Evolutionary conservation across 441 rosid genomes (phyloP), one percentile per base, ranked within the genome.

Genomic region (Croton setiger): DNA sequence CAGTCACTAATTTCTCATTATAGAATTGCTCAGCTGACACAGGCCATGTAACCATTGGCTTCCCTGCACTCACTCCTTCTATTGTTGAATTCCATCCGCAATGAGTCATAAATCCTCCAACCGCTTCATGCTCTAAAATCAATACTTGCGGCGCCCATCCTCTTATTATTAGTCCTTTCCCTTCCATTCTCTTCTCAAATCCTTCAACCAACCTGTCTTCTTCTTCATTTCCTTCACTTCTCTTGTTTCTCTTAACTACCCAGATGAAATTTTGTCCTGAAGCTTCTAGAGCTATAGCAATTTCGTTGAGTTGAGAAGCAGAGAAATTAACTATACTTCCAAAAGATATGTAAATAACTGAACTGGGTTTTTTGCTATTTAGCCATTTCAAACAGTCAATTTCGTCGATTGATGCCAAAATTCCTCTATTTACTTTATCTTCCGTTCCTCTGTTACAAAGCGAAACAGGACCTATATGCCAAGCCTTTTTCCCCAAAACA

Each of bases 401-500:
- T 68, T 80, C 78, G 54, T 77, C 79, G 4, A 79, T 77, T 23
- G 81, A 71, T 0, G 82, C 56, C 54, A 77, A 63, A 57, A 72
- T 84, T 0, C 84, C 91, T 52, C 92, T 79, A 21, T 27, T 66
- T n/a, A 77, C 67, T 70, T 82, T 82, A 47, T 84, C 88, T 70
- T 79, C 79, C 7, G 58, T 55, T 41, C 20, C 75, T 45, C 60
- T 74, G 41, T 83, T 86, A 52, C 85, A 76, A 1, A 84, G 14
- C 0, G 86, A 87, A 60, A 90, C 76, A 0, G 91, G 88, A 60
- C 89, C 93, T 0, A 90, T 67, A 65, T 77, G 80, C 91, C 91
- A 86, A 4, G 84, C 81, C 59, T 64, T 85, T 71, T 78, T 84
- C 10, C 84, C 83, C 17, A 83, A 57, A 62, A 72, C 77, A 13